These are phyloP conservation scores for Hymenoscyphus albidus DNA, from an alignment of 2,329 filamentous ascomycete species.

Conservation along the genomic window DNA sequence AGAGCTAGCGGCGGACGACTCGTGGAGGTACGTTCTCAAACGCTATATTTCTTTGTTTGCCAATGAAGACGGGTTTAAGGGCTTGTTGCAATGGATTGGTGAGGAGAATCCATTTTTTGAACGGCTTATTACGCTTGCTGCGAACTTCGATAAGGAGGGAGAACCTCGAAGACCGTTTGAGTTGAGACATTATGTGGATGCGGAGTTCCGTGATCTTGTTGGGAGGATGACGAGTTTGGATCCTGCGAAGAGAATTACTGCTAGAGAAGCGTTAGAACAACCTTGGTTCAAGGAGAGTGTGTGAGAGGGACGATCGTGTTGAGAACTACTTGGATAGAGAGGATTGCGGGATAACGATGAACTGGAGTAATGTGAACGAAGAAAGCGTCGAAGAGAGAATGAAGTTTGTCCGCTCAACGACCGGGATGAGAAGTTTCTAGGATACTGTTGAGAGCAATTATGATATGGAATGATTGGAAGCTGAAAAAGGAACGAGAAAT, in stretches of 20 bases:
- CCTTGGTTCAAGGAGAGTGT: constrained; percentile 19
- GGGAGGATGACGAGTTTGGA: constrained; percentile 40
- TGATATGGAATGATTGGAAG: too few species aligned
- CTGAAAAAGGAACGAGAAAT: too few species aligned
- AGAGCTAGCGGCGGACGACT: constrained; percentile 24
- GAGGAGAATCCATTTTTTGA: constrained; percentile 39
- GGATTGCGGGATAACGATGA: too few species aligned
- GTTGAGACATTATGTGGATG: constrained; percentile 40
- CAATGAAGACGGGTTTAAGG: constrained; percentile 40
- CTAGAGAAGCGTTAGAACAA: constrained; percentile 38
- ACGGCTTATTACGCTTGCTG: constrained; percentile 38
- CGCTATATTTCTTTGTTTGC: constrained; percentile 47
- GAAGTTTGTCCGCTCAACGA: too few species aligned
- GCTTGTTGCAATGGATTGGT: constrained; percentile 41
- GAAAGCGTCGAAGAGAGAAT: too few species aligned
- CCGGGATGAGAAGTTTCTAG: too few species aligned
- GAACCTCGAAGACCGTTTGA: constrained; percentile 42
- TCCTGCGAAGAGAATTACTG: constrained; percentile 39
- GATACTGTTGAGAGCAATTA: too few species aligned
- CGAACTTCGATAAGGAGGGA: constrained; percentile 39
- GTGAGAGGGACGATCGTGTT: neutral
- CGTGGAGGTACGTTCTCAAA: constrained; percentile 35
- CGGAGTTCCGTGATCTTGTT: constrained; percentile 40
- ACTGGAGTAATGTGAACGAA: too few species aligned
- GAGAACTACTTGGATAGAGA: too few species aligned